Evolutionary conservation across 352 stramenopile genomes (phyloP).

Genomic region (Globisporangium spinosum): DNA sequence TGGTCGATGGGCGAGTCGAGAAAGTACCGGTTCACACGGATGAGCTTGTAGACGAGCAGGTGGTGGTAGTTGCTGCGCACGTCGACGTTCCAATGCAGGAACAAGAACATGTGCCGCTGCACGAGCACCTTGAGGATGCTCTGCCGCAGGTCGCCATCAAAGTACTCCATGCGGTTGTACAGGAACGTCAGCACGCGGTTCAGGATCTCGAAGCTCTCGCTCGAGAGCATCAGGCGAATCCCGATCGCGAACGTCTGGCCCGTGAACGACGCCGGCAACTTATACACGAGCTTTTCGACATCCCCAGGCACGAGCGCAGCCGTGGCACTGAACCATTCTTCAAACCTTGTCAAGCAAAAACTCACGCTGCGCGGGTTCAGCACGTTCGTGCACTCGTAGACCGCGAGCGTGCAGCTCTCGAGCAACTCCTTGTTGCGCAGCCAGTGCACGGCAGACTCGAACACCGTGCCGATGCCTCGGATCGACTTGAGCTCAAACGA

Average conservation of each 20-base stretch:
- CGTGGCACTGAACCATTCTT: constrained; percentile 61
- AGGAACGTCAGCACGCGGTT: constrained; percentile 61
- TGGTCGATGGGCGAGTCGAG: constrained; percentile 67
- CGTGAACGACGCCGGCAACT: constrained; percentile 39
- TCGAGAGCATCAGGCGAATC: constrained; percentile 67
- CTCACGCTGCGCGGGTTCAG: constrained; percentile 59
- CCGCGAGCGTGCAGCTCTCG: constrained; percentile 57
- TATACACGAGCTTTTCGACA: constrained; percentile 35
- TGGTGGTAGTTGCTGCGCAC: constrained; percentile 74
- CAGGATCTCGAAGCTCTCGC: constrained; percentile 71
- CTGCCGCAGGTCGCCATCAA: constrained; percentile 65
- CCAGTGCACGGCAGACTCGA: constrained; percentile 51
- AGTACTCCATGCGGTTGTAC: constrained; percentile 70
- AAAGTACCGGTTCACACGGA: constrained; percentile 53
- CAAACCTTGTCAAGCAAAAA: constrained; percentile 51
- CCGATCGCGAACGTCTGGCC: constrained; percentile 51
- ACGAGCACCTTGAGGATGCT: constrained; percentile 65
- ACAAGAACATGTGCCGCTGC: constrained; percentile 74
- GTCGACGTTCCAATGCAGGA: constrained; percentile 75
- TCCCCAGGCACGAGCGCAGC: constrained; percentile 21
- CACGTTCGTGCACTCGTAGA: constrained; percentile 77
- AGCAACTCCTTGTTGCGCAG: constrained; percentile 59
- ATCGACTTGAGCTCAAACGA: constrained; percentile 50
- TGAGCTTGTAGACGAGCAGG: constrained; percentile 63
- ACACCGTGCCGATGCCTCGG: constrained; percentile 47